phyloP scores from a whole-genome alignment of 495 filamentous ascomycete genomes.

The Penicillium chermesinum region DNA sequence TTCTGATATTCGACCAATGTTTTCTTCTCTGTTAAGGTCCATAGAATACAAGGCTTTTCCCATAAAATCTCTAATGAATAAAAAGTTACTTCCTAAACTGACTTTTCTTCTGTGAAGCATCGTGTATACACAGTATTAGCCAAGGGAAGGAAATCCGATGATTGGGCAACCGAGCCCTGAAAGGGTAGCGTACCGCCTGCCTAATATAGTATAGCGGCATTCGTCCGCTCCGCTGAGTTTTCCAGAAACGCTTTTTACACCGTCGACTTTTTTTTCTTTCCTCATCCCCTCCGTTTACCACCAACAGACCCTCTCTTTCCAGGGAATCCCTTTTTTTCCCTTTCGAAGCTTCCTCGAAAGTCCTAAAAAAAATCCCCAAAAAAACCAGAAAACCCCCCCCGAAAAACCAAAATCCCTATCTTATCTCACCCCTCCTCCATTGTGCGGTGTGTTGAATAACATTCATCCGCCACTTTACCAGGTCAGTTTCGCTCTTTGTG shows the following conservation, averaged over 20 bases:
- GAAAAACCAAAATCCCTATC: conserved; percentile 22
- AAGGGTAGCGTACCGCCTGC: conserved; percentile 9
- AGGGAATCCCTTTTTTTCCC: conserved; percentile 32
- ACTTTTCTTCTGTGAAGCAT: too few species aligned
- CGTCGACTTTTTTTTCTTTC: conserved; percentile 37
- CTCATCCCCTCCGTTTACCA: conserved; percentile 25
- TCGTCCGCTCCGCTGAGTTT: conserved; percentile 33
- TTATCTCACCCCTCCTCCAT: conserved; percentile 32
- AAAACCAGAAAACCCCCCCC: conserved; percentile 35
- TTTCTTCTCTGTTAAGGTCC: too few species aligned
- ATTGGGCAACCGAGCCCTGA: neutral
- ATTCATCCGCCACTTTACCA: conserved; percentile 23
- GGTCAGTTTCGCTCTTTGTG: conserved; percentile 15
- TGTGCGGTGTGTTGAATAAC: conserved; percentile 41
- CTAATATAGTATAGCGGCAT: conserved; percentile 21
- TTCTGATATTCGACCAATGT: neutral
- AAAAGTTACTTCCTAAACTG: too few species aligned
- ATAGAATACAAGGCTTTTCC: too few species aligned
- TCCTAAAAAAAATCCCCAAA: conserved; percentile 39
- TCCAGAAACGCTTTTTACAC: conserved; percentile 29
- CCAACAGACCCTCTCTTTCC: conserved; percentile 42
- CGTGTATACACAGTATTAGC: neutral
- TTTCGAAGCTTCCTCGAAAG: conserved; percentile 43
- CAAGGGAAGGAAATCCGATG: neutral
- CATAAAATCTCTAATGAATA: too few species aligned